Conservation (phyloP, 2,329 filamentous ascomycete species). For the Apiospora marii region DNA sequence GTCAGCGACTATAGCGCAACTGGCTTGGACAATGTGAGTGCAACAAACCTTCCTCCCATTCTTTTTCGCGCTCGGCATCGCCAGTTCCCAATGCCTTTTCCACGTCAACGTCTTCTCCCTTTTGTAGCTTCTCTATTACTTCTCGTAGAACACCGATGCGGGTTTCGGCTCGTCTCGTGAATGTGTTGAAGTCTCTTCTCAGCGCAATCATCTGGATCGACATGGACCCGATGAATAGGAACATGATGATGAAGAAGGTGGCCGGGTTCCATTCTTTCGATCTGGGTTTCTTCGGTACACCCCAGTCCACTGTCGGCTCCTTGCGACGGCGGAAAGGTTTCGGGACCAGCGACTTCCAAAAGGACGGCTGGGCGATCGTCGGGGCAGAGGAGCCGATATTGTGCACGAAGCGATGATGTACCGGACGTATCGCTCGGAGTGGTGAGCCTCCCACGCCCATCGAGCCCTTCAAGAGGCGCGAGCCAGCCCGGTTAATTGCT, state of each 20-base stretch:
- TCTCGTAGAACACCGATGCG: conserved; percentile 80
- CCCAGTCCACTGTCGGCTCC: conserved; percentile 44
- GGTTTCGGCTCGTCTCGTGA: conserved; percentile 78
- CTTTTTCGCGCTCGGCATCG: conserved; percentile 74
- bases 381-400: conserved; percentile 52
- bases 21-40: no score
- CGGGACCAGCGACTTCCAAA: conserved; percentile 76
- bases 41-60: conserved; percentile 79
- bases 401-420: conserved; percentile 28
- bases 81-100: conserved; percentile 83
- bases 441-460: conserved; percentile 19
- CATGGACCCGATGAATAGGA: conserved; percentile 90
- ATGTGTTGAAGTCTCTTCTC: conserved; percentile 76
- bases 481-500: conserved; percentile 26
- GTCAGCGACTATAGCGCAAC: conserved; percentile 3
- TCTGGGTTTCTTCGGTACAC: conserved; percentile 50
- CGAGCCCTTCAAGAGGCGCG: not conserved
- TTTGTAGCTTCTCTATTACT: conserved; percentile 73
- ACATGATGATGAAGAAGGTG: conserved; percentile 83
- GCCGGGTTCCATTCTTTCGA: conserved; percentile 79
- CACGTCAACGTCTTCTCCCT: conserved; percentile 83
- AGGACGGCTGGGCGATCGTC: conserved; percentile 63
- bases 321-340: conserved; percentile 64
- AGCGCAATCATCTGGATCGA: conserved; percentile 90
- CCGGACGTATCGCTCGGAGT: conserved; percentile 27